Evolutionary conservation across 352 stramenopile genomes (phyloP).

Genomic region (Blastocystis sp.): DNA sequence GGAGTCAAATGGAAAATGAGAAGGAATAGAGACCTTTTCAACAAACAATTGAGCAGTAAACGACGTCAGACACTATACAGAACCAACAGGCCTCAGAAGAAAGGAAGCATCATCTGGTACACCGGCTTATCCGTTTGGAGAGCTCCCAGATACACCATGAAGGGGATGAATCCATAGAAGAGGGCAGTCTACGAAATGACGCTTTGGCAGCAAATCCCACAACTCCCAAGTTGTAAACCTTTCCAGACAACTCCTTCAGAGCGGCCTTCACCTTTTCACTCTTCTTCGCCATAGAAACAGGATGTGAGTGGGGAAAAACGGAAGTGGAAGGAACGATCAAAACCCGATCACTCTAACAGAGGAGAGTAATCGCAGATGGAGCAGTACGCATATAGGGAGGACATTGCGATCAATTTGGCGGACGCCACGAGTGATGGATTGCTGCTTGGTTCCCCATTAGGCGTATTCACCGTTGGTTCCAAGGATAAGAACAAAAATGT

Average conservation of each 20-base stretch:
- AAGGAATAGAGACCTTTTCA: background rate
- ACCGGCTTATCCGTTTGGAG: slow-evolving; percentile 14
- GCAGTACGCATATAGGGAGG: background rate
- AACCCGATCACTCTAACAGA: slow-evolving; percentile 9
- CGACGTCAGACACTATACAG: background rate
- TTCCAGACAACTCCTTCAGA: slow-evolving; percentile 26
- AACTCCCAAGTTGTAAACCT: slow-evolving; percentile 22
- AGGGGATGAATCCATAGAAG: slow-evolving; percentile 58
- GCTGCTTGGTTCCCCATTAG: too few relatives aligned
- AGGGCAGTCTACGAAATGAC: slow-evolving; percentile 18
- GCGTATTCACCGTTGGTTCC: too few relatives aligned
- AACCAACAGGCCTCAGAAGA: slow-evolving; percentile 7
- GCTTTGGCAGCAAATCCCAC: background rate
- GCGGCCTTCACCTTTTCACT: slow-evolving; percentile 5
- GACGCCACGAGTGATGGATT: background rate
- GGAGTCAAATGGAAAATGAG: background rate
- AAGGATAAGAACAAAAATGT: background rate
- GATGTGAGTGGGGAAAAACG: background rate
- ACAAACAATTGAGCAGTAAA: background rate
- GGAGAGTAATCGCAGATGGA: background rate
- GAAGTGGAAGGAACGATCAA: background rate
- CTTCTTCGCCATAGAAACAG: slow-evolving; percentile 22
- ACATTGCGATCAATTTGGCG: background rate
- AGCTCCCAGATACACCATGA: slow-evolving; percentile 29
- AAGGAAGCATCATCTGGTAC: slow-evolving; percentile 39